Conservation (phyloP, 1,284 basidiomycete species). For the Ustilago lituana region DNA sequence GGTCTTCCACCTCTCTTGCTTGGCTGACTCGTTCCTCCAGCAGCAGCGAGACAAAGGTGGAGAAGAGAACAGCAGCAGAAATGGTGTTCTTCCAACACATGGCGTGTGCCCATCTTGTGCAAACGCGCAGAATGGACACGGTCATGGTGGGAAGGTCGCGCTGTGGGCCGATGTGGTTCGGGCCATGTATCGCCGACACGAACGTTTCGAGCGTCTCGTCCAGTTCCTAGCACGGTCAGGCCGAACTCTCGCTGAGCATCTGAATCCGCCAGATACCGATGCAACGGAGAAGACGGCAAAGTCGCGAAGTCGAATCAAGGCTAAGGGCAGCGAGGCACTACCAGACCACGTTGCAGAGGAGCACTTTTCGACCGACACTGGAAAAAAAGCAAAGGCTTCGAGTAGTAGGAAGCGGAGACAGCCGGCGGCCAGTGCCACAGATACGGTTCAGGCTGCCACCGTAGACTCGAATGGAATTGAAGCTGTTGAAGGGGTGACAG, state of each 20-base stretch:
- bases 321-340: not conserved
- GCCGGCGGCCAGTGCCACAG: not conserved
- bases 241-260: conserved; percentile 15
- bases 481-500: no score
- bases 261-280: conserved; percentile 1
- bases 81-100: conserved; percentile 43
- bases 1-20: conserved; percentile 77
- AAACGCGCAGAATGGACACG: not conserved
- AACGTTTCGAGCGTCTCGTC: conserved; percentile 37
- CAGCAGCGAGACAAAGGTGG: conserved; percentile 13
- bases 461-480: no score
- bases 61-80: conserved; percentile 1
- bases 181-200: conserved; percentile 41
- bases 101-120: conserved; percentile 39
- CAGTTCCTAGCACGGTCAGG: conserved; percentile 24
- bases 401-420: conserved; percentile 7
- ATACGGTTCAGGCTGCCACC: no score
- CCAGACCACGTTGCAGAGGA: not conserved
- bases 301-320: conserved; percentile 2
- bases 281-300: conserved; percentile 2
- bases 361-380: not conserved
- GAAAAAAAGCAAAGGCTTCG: conserved; percentile 3
- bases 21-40: conserved; percentile 74
- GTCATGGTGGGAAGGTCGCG: not conserved
- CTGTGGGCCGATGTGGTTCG: conserved; percentile 53